A percentile compares a stretch with the other conserved stretches of the same genome.
phyloP scores from a whole-genome alignment of 148 eudicot genomes.

The Linanthus parryae region DNA sequence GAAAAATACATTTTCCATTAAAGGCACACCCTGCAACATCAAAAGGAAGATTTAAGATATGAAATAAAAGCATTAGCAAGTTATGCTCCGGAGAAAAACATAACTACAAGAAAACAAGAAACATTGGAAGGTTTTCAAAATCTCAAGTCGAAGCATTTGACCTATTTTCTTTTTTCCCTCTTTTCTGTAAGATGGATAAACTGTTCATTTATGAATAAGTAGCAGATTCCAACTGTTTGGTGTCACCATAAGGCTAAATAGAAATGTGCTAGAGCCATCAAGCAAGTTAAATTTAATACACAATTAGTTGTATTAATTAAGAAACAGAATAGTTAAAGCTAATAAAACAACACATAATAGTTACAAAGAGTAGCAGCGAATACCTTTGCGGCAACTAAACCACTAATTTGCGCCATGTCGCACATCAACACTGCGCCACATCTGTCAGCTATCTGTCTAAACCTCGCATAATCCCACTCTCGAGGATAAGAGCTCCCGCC shows the following conservation, averaged over 20 bases:
- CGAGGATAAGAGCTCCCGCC: slow-evolving; percentile 93
- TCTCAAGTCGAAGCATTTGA: no score
- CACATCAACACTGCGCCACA: slow-evolving; percentile 78
- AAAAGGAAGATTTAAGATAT: no score
- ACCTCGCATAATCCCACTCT: slow-evolving; percentile 73
- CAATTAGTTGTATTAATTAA: no score
- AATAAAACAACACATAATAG: neutral
- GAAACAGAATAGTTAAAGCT: neutral
- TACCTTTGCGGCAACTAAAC: slow-evolving; percentile 91
- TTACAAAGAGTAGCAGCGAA: neutral
- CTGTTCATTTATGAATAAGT: no score
- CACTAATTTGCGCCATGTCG: slow-evolving; percentile 96
- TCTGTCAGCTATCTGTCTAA: slow-evolving; percentile 75
- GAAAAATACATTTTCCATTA: no score
- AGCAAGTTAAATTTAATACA: neutral
- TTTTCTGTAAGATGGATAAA: no score
- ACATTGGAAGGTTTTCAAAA: no score
- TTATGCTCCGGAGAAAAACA: no score
- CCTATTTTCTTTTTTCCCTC: no score
- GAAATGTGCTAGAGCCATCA: slow-evolving; percentile 8
- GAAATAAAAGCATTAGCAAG: no score
- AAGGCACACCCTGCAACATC: no score
- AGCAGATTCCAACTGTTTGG: neutral
- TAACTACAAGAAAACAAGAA: no score
- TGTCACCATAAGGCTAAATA: slow-evolving; percentile 2